A percentile compares a stretch with the other conserved stretches of the same genome.
Conservation (phyloP, 2,329 filamentous ascomycete species). For the Exophiala aquamarina region DNA sequence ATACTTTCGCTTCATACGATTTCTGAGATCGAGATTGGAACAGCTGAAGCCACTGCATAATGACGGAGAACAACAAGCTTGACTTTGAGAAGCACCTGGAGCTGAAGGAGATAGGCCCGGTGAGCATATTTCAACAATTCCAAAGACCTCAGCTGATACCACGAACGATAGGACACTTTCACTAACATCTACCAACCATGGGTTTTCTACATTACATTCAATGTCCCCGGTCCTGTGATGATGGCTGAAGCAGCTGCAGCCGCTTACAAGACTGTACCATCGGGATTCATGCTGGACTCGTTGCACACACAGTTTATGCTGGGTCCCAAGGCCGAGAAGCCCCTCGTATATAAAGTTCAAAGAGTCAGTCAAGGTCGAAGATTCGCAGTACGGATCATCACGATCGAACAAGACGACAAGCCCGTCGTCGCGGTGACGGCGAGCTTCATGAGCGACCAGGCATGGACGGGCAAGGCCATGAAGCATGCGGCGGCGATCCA, state of each 20-base stretch:
- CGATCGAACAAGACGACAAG: constrained; percentile 19
- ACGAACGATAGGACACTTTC: constrained; percentile 17
- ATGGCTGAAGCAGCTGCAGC: constrained; percentile 25
- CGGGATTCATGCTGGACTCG: constrained; percentile 22
- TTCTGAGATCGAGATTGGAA: too few relatives aligned
- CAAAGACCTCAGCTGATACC: not conserved
- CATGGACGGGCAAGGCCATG: constrained; percentile 25
- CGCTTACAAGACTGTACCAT: constrained; percentile 24
- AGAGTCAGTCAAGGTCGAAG: constrained; percentile 22
- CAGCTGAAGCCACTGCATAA: not conserved
- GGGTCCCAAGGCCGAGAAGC: constrained; percentile 15
- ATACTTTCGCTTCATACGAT: too few relatives aligned
- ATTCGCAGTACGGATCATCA: constrained; percentile 23
- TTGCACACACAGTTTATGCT: constrained; percentile 27
- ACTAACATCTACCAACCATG: constrained; percentile 24
- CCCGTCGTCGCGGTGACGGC: constrained; percentile 18
- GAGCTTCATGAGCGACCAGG: constrained; percentile 18
- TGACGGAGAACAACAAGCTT: constrained; percentile 1
- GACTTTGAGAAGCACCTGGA: constrained; percentile 23
- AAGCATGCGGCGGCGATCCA: constrained; percentile 16
- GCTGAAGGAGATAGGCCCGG: constrained; percentile 18
- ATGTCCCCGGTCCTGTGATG: constrained; percentile 24
- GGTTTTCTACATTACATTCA: constrained; percentile 24
- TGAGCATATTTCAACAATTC: constrained; percentile 5
- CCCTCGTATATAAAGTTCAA: constrained; percentile 22